These are phyloP conservation scores for Escallonia herrerae DNA, from an alignment of 129 eudicot genomes.

Conservation along the genomic window DNA sequence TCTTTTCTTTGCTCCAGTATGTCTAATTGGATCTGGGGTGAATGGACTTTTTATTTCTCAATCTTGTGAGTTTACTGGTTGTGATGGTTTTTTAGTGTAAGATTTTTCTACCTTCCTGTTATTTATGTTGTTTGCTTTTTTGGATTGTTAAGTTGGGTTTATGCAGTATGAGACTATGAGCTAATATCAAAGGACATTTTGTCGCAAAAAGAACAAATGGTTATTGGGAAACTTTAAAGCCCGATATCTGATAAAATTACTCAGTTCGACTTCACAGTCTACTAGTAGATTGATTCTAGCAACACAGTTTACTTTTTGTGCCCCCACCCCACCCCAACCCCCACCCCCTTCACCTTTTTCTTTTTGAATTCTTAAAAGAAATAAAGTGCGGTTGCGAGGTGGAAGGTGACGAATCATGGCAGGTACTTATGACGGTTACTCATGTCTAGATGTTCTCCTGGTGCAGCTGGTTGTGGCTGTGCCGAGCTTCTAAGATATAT, in stretches of 20 bases:
- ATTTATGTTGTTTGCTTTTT: background rate
- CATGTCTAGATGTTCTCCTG: slow-evolving; percentile 28
- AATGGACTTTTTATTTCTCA: too few relatives aligned
- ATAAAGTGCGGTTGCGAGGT: slow-evolving; percentile 3
- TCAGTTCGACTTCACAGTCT: background rate
- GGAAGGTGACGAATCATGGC: slow-evolving; percentile 41
- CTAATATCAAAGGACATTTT: too few relatives aligned
- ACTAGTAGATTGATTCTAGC: background rate
- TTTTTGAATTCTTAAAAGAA: background rate
- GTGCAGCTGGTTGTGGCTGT: slow-evolving; percentile 27
- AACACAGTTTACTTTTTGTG: background rate
- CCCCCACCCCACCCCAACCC: too few relatives aligned
- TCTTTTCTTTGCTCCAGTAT: background rate
- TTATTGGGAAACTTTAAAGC: background rate
- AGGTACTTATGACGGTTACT: slow-evolving; percentile 32
- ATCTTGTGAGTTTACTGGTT: background rate
- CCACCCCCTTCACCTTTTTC: too few relatives aligned
- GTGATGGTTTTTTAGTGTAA: background rate
- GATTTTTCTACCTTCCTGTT: background rate
- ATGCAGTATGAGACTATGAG: too few relatives aligned
- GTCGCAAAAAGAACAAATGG: background rate
- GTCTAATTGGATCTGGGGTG: background rate
- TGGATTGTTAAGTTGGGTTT: background rate
- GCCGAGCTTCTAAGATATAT: slow-evolving; percentile 25
- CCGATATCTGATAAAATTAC: background rate